A percentile compares a stretch with the other conserved stretches of the same genome.
Evolutionary conservation across 1,139 yeast genomes (phyloP).

Genomic region (Zygosaccharomyces pseudobailii): DNA sequence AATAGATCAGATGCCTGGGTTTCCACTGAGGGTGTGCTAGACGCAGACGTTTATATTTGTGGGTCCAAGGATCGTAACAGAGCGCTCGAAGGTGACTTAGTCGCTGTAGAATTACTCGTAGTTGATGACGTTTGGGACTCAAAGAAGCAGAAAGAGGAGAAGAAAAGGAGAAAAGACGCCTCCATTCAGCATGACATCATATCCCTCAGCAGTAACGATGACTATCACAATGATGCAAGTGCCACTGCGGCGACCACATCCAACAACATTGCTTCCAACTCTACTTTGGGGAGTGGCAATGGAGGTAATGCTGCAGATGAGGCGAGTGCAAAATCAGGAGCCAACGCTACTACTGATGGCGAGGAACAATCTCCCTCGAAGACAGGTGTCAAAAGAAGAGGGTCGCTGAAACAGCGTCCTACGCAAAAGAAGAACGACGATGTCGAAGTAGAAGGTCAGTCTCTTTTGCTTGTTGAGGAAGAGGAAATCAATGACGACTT

Average conservation of each 20-base stretch:
- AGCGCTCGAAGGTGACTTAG: slow-evolving; percentile 93
- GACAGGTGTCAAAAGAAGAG: slow-evolving; percentile 65
- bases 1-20: slow-evolving; percentile 97
- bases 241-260: slow-evolving; percentile 29
- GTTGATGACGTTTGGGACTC: slow-evolving; percentile 98
- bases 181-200: slow-evolving; percentile 33
- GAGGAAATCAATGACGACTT: slow-evolving; percentile 91
- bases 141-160: slow-evolving; percentile 93
- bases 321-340: slow-evolving; percentile 20
- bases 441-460: slow-evolving; percentile 97
- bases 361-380: slow-evolving; percentile 24
- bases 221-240: slow-evolving; percentile 68
- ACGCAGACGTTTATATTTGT: slow-evolving; percentile 94
- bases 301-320: slow-evolving; percentile 20
- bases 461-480: slow-evolving; percentile 83
- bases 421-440: slow-evolving; percentile 98
- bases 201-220: slow-evolving; percentile 47
- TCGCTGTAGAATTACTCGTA: slow-evolving; percentile 87
- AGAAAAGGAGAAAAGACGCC: slow-evolving; percentile 83
- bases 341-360: slow-evolving; percentile 24
- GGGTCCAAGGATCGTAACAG: slow-evolving; percentile 99
- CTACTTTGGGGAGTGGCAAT: slow-evolving; percentile 10
- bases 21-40: slow-evolving; percentile 89
- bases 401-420: slow-evolving; percentile 91
- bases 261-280: slow-evolving; percentile 11